Conservation (phyloP, 2,329 filamentous ascomycete species). For the Sarocladium brachiariae region DNA sequence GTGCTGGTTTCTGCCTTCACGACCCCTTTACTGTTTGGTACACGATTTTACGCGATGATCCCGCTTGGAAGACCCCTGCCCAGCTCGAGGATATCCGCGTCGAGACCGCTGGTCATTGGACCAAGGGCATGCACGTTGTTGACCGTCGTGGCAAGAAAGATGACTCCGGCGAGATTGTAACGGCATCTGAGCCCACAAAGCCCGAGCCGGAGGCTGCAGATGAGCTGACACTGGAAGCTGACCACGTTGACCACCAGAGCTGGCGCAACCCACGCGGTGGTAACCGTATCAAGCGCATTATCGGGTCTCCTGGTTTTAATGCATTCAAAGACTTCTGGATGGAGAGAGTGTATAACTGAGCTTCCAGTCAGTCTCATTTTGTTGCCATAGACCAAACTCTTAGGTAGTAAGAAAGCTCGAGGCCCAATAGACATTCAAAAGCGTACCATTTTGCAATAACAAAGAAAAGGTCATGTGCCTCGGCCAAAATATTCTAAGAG, state of each 20-base stretch:
- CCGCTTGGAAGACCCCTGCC: slow-evolving; percentile 49
- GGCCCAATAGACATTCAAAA: background rate
- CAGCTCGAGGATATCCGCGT: slow-evolving; percentile 76
- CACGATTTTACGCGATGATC: slow-evolving; percentile 54
- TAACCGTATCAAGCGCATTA: slow-evolving; percentile 73
- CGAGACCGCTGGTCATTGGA: slow-evolving; percentile 92
- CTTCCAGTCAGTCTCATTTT: background rate
- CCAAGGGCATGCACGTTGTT: slow-evolving; percentile 79
- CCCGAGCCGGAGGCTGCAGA: slow-evolving; percentile 30
- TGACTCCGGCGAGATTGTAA: slow-evolving; percentile 39
- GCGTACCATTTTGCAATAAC: background rate
- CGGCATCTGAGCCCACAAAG: slow-evolving; percentile 30
- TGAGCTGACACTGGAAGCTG: slow-evolving; percentile 37
- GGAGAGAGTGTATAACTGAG: slow-evolving; percentile 53
- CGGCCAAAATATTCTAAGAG: background rate
- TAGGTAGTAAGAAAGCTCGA: background rate
- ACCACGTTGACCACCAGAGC: slow-evolving; percentile 62
- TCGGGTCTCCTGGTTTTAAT: slow-evolving; percentile 60
- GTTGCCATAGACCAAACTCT: background rate
- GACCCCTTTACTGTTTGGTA: slow-evolving; percentile 79
- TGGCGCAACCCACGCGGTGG: slow-evolving; percentile 72
- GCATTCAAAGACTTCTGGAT: slow-evolving; percentile 61
- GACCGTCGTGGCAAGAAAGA: slow-evolving; percentile 58
- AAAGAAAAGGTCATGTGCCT: background rate
- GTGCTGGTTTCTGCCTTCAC: slow-evolving; percentile 58